Evolutionary conservation across 1,139 yeast genomes (phyloP).

Genomic region (Yueomyces sp.): DNA sequence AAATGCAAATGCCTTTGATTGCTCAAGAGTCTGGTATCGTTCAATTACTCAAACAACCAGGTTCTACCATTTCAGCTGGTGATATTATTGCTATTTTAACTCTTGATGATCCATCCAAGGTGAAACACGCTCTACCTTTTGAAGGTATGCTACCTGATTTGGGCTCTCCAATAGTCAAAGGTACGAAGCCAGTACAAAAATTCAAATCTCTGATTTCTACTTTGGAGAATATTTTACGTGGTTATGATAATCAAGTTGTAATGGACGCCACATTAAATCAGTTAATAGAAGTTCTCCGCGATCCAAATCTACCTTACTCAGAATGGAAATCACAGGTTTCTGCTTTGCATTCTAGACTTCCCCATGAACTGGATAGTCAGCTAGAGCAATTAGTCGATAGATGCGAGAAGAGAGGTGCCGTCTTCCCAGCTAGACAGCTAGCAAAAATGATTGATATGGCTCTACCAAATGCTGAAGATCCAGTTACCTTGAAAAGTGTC

Average conservation of each 20-base stretch:
- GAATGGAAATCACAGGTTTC: slow-evolving; percentile 83
- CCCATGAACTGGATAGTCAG: slow-evolving; percentile 58
- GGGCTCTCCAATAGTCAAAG: slow-evolving; percentile 73
- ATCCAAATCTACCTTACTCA: slow-evolving; percentile 78
- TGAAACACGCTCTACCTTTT: slow-evolving; percentile 89
- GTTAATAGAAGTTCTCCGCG: slow-evolving; percentile 58
- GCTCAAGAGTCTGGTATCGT: slow-evolving; percentile 90
- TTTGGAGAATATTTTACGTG: slow-evolving; percentile 67
- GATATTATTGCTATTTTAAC: slow-evolving; percentile 91
- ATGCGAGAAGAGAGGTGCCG: slow-evolving; percentile 54
- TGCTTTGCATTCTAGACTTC: slow-evolving; percentile 85
- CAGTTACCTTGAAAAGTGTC: slow-evolving; percentile 39
- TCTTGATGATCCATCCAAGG: slow-evolving; percentile 92
- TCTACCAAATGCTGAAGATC: slow-evolving; percentile 32
- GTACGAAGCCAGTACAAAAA: slow-evolving; percentile 73
- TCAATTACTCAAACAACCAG: slow-evolving; percentile 95
- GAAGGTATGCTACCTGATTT: slow-evolving; percentile 87
- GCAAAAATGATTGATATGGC: slow-evolving; percentile 38
- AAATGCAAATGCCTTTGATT: slow-evolving; percentile 89
- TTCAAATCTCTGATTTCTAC: slow-evolving; percentile 48
- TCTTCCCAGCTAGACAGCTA: slow-evolving; percentile 88
- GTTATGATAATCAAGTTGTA: slow-evolving; percentile 91
- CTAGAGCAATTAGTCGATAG: slow-evolving; percentile 56
- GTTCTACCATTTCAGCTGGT: slow-evolving; percentile 90
- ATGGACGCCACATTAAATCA: slow-evolving; percentile 71